phyloP scores from a whole-genome alignment of 108 stramenopile genomes.

The Parmales sp. region DNA sequence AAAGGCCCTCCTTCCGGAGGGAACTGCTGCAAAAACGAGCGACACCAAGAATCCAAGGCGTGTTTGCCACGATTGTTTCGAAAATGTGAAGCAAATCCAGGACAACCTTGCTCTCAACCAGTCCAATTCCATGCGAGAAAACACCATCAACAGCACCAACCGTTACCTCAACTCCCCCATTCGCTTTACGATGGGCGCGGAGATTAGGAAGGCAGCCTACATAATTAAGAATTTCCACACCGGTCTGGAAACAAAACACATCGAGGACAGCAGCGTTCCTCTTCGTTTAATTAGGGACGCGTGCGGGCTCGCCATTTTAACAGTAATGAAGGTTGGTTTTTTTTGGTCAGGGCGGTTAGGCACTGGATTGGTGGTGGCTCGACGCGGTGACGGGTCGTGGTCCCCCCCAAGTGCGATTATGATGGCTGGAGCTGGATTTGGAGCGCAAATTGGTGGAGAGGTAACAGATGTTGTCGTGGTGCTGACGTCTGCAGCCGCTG shows the following conservation, averaged over 20 bases:
- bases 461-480: slow-evolving; percentile 56
- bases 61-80: slow-evolving; percentile 19
- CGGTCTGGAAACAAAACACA: not conserved
- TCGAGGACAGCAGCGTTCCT: slow-evolving; percentile 33
- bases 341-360: slow-evolving; percentile 56
- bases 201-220: slow-evolving; percentile 39
- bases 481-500: slow-evolving; percentile 23
- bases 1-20: slow-evolving; percentile 16
- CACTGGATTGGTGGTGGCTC: slow-evolving; percentile 54
- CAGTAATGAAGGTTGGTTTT: slow-evolving; percentile 62
- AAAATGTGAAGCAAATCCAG: slow-evolving; percentile 14
- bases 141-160: not conserved
- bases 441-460: slow-evolving; percentile 50
- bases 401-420: slow-evolving; percentile 57
- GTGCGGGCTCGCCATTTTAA: slow-evolving; percentile 48
- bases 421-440: slow-evolving; percentile 42
- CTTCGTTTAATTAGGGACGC: slow-evolving; percentile 42
- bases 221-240: slow-evolving; percentile 29
- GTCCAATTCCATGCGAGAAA: slow-evolving; percentile 4
- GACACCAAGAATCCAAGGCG: slow-evolving; percentile 16
- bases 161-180: slow-evolving; percentile 28
- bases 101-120: slow-evolving; percentile 3
- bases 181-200: slow-evolving; percentile 33
- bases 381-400: slow-evolving; percentile 45
- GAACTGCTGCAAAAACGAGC: slow-evolving; percentile 2